Conservation (phyloP, 208 protist genomes). For the Crithidia expoeki region DNA sequence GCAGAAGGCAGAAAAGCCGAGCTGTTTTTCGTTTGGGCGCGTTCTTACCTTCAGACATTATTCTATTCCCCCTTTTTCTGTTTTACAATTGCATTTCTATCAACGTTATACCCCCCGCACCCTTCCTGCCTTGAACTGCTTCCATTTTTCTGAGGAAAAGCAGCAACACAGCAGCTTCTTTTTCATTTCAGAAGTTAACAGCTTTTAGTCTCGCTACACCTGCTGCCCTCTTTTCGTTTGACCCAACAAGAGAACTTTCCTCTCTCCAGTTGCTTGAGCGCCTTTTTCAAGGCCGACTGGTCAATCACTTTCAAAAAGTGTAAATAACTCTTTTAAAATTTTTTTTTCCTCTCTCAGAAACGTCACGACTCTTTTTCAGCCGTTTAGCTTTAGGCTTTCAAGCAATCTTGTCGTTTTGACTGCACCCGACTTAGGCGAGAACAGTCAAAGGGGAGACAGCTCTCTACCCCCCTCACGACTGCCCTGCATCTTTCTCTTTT, state of each 20-base stretch:
- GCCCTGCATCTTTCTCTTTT: no score
- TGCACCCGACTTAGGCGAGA: neutral
- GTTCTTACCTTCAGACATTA: no score
- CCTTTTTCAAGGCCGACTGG: constrained; percentile 16
- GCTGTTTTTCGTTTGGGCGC: no score
- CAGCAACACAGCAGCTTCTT: neutral
- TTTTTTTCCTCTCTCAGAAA: neutral
- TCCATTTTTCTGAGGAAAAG: no score
- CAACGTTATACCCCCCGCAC: no score
- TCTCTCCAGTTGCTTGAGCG: constrained; percentile 1
- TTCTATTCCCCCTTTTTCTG: no score
- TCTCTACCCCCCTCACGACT: no score
- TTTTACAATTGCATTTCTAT: no score
- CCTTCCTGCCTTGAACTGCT: no score
- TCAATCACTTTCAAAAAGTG: neutral
- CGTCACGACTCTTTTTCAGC: neutral
- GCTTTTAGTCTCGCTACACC: neutral
- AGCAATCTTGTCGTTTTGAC: no score
- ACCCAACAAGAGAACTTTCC: neutral
- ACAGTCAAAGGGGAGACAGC: no score
- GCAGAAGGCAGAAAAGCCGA: no score
- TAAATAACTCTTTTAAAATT: neutral
- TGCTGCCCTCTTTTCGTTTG: neutral
- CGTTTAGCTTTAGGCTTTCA: constrained; percentile 10
- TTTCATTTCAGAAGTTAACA: neutral